Evolutionary conservation across 139 green algal genomes (phyloP).

Genomic region (Yamagishiella unicocca): DNA sequence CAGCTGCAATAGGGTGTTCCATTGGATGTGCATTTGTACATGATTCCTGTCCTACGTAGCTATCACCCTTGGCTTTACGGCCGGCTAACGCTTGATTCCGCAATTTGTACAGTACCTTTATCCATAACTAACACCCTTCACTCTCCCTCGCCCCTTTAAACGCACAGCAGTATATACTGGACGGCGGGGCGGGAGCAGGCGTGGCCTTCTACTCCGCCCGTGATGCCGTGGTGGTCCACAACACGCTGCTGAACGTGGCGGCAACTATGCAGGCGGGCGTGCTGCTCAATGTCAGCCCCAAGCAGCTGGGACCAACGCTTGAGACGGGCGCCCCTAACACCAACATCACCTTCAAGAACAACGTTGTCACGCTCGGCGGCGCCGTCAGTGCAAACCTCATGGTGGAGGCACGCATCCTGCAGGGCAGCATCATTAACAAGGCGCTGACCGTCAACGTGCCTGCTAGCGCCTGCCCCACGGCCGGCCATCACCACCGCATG

Average conservation of each 20-base stretch:
- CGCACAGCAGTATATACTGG: constrained; percentile 35
- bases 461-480: constrained; percentile 7
- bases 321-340: constrained; percentile 30
- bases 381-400: not conserved
- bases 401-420: constrained; percentile 41
- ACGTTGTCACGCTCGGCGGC: constrained; percentile 15
- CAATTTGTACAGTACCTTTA: too few relatives aligned
- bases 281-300: constrained; percentile 45
- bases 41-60: too few relatives aligned
- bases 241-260: constrained; percentile 38
- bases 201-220: constrained; percentile 42
- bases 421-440: not conserved
- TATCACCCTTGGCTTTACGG: too few relatives aligned
- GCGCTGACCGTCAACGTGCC: not conserved
- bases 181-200: constrained; percentile 27
- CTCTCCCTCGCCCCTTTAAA: not conserved
- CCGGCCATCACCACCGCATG: not conserved
- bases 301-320: not conserved
- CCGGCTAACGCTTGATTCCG: too few relatives aligned
- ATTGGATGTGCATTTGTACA: too few relatives aligned
- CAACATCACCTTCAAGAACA: constrained; percentile 51
- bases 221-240: constrained; percentile 34
- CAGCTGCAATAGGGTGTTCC: too few relatives aligned
- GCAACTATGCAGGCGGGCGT: constrained; percentile 42
- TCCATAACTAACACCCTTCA: not conserved